Conservation (phyloP, 2,329 filamentous ascomycete genomes). For the Tolypocladium tundrense region DNA sequence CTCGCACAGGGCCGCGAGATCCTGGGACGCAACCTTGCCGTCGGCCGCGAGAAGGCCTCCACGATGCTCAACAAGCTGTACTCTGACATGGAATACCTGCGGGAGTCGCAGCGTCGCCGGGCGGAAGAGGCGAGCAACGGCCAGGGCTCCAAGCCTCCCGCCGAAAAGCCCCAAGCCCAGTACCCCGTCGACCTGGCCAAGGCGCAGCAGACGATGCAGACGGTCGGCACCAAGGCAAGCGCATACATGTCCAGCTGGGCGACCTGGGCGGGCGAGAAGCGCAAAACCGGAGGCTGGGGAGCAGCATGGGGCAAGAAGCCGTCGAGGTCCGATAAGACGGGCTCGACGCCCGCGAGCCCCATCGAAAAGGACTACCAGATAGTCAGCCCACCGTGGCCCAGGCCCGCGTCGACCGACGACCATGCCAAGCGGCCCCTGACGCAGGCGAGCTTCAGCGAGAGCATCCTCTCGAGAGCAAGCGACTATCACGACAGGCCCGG, state of each 20-base stretch:
- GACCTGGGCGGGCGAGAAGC: slow-evolving; percentile 64
- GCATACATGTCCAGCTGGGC: slow-evolving; percentile 62
- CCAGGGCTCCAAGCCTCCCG: slow-evolving; percentile 2
- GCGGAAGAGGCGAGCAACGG: slow-evolving; percentile 24
- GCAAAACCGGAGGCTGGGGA: slow-evolving; percentile 43
- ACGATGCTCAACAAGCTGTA: slow-evolving; percentile 82
- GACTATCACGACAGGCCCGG: slow-evolving; percentile 13
- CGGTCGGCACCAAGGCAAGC: slow-evolving; percentile 45
- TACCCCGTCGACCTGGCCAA: slow-evolving; percentile 23
- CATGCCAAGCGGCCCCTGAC: slow-evolving; percentile 20
- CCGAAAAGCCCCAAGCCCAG: slow-evolving; percentile 3
- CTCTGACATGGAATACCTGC: slow-evolving; percentile 67
- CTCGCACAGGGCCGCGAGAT: slow-evolving; percentile 76
- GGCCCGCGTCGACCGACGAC: slow-evolving; percentile 18
- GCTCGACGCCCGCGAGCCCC: slow-evolving; percentile 23
- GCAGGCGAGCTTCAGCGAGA: slow-evolving; percentile 34
- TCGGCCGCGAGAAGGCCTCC: slow-evolving; percentile 78
- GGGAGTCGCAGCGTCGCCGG: slow-evolving; percentile 33
- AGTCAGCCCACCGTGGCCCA: slow-evolving; percentile 18
- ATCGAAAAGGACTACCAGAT: slow-evolving; percentile 28
- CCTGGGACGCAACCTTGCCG: slow-evolving; percentile 79
- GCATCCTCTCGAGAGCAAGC: slow-evolving; percentile 30
- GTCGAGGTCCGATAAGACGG: slow-evolving; percentile 19
- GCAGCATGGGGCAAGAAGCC: slow-evolving; percentile 27
- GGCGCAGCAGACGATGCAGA: slow-evolving; percentile 33